These are phyloP conservation scores for Gypsophila paniculata DNA, from an alignment of 179 eudicot species.

Conservation along the genomic window DNA sequence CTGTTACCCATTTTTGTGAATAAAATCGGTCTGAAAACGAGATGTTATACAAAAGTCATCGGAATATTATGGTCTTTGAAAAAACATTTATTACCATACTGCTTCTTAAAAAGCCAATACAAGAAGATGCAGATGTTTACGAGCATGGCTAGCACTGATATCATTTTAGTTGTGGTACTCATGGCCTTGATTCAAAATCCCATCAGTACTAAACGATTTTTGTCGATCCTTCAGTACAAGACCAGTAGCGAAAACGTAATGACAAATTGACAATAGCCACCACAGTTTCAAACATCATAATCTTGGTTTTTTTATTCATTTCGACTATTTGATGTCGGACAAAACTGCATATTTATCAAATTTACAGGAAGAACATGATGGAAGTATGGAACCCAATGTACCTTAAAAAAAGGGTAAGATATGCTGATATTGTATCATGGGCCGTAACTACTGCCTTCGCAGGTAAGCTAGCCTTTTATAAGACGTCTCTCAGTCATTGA, in stretches of 20 bases:
- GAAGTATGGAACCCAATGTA: neutral
- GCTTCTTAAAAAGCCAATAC: too few relatives aligned
- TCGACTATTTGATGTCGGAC: slow-evolving; percentile 4
- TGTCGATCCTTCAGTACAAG: neutral
- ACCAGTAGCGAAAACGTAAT: neutral
- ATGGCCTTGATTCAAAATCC: neutral
- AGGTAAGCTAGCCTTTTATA: neutral
- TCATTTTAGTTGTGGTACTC: neutral
- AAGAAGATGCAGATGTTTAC: too few relatives aligned
- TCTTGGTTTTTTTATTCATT: neutral
- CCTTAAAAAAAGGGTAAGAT: neutral
- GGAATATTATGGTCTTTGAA: neutral
- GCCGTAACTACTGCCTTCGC: slow-evolving; percentile 2
- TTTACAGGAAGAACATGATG: neutral
- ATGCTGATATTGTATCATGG: neutral
- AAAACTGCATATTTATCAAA: neutral
- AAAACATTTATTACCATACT: too few relatives aligned
- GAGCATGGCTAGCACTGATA: too few relatives aligned
- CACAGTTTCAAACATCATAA: neutral
- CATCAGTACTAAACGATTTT: neutral
- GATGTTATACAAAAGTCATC: neutral
- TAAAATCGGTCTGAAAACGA: neutral
- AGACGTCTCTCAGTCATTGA: neutral
- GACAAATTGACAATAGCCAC: neutral
- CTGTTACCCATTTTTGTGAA: neutral